Conservation (phyloP, 1,139 yeast genomes). For the Sugiyamaella neomexicana region DNA sequence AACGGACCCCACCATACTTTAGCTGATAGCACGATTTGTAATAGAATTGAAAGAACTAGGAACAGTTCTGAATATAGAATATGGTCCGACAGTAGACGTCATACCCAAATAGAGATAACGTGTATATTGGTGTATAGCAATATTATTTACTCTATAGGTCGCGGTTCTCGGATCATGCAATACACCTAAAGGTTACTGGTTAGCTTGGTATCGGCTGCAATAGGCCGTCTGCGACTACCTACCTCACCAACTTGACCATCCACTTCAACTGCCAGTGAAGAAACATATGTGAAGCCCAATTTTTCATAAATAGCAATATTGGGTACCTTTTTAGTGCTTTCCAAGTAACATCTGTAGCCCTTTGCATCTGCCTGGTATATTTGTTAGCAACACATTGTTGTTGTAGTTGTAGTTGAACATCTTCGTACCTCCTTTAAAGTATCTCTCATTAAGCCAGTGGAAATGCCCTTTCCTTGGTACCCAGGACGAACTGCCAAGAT, state of each 20-base stretch:
- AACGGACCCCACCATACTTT: neutral
- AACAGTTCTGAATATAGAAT: too few species aligned
- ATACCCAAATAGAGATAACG: too few species aligned
- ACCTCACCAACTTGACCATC: slow-evolving; percentile 9
- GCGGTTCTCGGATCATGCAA: slow-evolving; percentile 12
- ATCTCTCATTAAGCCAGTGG: neutral
- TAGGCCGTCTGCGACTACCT: neutral
- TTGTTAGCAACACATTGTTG: neutral
- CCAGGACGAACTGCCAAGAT: slow-evolving; percentile 11
- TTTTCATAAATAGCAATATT: slow-evolving; percentile 7
- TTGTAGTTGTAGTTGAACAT: neutral
- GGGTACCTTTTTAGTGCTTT: slow-evolving; percentile 5
- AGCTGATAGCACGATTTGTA: too few species aligned
- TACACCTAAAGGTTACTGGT: slow-evolving; percentile 1
- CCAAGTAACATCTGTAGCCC: slow-evolving; percentile 4
- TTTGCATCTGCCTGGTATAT: neutral
- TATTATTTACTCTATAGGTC: neutral
- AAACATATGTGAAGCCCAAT: neutral
- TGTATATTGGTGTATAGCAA: neutral
- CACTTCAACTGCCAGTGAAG: slow-evolving; percentile 1
- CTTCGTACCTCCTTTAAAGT: neutral
- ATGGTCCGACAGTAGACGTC: too few species aligned
- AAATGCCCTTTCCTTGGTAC: slow-evolving; percentile 11
- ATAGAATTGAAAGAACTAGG: too few species aligned
- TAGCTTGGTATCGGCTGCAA: neutral